Percentiles rank a stretch among this genome's conserved stretches.
phyloP scores from a whole-genome alignment of 352 stramenopile species.

The Pythium inflatum region DNA sequence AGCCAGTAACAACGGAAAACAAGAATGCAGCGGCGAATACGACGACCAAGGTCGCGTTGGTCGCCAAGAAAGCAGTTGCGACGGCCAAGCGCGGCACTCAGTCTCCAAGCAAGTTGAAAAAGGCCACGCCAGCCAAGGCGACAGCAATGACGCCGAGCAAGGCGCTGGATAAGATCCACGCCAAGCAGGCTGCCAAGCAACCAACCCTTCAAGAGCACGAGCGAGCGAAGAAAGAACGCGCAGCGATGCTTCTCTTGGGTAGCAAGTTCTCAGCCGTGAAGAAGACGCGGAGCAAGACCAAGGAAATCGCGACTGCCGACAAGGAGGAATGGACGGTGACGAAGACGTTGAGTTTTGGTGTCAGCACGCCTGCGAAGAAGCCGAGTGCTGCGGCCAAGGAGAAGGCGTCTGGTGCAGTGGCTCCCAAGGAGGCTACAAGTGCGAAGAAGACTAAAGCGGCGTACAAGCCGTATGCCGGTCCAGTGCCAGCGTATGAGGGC shows the following conservation, averaged over 20 bases:
- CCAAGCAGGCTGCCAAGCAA: slow-evolving; percentile 29
- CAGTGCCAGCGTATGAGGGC: slow-evolving; percentile 57
- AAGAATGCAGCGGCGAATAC: slow-evolving; percentile 4
- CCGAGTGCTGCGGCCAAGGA: background rate
- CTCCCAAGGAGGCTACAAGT: background rate
- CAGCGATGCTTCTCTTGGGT: slow-evolving; percentile 23
- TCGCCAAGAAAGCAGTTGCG: slow-evolving; percentile 24
- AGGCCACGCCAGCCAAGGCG: slow-evolving; percentile 15
- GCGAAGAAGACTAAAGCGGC: slow-evolving; percentile 18
- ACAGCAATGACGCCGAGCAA: slow-evolving; percentile 21
- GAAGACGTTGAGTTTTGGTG: slow-evolving; percentile 33
- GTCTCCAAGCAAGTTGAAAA: slow-evolving; percentile 12
- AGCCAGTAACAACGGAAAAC: background rate
- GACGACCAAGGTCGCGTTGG: background rate
- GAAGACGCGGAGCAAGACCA: slow-evolving; percentile 38
- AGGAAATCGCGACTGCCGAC: slow-evolving; percentile 12
- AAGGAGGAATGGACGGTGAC: background rate
- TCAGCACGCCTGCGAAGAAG: slow-evolving; percentile 12
- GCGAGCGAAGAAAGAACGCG: slow-evolving; percentile 30
- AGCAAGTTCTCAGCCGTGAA: slow-evolving; percentile 37
- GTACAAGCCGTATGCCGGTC: slow-evolving; percentile 76
- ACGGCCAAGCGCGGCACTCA: background rate
- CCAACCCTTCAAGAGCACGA: slow-evolving; percentile 34
- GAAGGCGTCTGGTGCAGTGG: background rate
- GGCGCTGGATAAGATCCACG: slow-evolving; percentile 32